phyloP scores from a whole-genome alignment of 257 asterid species.

The Osmanthus fragrans region DNA sequence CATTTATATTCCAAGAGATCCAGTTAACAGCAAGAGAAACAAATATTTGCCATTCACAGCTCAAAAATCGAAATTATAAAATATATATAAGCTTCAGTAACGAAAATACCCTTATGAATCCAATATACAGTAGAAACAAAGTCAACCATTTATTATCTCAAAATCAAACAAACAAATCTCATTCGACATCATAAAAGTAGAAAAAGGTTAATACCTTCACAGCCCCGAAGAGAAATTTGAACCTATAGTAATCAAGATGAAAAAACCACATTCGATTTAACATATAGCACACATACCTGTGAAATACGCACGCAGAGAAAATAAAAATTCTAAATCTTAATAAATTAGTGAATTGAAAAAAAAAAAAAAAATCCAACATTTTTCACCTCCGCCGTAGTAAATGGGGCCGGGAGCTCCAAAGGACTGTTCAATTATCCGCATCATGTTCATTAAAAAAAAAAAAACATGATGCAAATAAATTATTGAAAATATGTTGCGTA shows the following conservation, averaged over 20 bases:
- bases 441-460: not conserved
- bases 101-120: conserved; percentile 3
- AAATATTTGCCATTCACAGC: conserved; percentile 2
- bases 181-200: conserved; percentile 10
- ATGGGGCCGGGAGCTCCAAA: not conserved
- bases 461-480: not conserved
- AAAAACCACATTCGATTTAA: too few relatives aligned
- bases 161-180: not conserved
- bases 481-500: not conserved
- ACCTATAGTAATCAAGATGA: not conserved
- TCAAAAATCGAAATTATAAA: not conserved
- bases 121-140: not conserved
- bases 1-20: conserved; percentile 15
- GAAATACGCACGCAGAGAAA: too few relatives aligned
- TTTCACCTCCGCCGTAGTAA: conserved; percentile 12
- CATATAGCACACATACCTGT: too few relatives aligned
- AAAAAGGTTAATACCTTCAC: too few relatives aligned
- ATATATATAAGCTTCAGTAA: too few relatives aligned
- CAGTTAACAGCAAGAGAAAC: not conserved
- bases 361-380: conserved; percentile 15
- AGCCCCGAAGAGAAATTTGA: too few relatives aligned
- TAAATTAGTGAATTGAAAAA: not conserved
- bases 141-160: not conserved
- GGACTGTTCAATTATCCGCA: not conserved
- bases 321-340: too few relatives aligned